A percentile compares a stretch with the other conserved stretches of the same genome.
phyloP scores from a whole-genome alignment of 805 yeast genomes.

The Zygoascus biomembranicola region DNA sequence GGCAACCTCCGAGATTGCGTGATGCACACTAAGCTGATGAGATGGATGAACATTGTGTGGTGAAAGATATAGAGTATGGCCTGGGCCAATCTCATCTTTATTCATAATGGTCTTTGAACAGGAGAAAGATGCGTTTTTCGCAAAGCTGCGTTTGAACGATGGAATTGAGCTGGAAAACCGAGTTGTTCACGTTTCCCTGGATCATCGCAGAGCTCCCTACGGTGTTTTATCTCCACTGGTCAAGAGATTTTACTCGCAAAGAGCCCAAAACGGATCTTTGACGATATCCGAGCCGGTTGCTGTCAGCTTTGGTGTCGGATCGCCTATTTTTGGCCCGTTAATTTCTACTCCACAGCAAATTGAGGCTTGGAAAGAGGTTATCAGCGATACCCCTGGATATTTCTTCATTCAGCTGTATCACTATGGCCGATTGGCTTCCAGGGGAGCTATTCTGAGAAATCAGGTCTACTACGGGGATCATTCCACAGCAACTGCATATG shows the following conservation, averaged over 20 bases:
- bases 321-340: not conserved
- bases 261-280: not conserved
- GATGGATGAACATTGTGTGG: not conserved
- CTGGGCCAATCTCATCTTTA: not conserved
- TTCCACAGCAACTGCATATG: not conserved
- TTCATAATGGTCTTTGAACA: not conserved
- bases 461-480: not conserved
- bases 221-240: not conserved
- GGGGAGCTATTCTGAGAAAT: not conserved
- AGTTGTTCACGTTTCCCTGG: not conserved
- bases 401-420: constrained; percentile 35
- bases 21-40: not conserved
- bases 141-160: not conserved
- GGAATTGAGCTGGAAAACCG: not conserved
- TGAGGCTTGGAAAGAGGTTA: constrained; percentile 43
- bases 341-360: constrained; percentile 2
- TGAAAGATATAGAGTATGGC: not conserved
- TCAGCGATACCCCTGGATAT: constrained; percentile 33
- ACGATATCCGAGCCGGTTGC: not conserved
- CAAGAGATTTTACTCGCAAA: not conserved
- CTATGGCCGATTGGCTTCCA: constrained; percentile 29
- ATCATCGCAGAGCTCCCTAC: not conserved
- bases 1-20: not conserved
- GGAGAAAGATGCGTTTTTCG: not conserved
- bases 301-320: not conserved